Conservation (phyloP, 345 rosid species). For the Populus tremula region DNA sequence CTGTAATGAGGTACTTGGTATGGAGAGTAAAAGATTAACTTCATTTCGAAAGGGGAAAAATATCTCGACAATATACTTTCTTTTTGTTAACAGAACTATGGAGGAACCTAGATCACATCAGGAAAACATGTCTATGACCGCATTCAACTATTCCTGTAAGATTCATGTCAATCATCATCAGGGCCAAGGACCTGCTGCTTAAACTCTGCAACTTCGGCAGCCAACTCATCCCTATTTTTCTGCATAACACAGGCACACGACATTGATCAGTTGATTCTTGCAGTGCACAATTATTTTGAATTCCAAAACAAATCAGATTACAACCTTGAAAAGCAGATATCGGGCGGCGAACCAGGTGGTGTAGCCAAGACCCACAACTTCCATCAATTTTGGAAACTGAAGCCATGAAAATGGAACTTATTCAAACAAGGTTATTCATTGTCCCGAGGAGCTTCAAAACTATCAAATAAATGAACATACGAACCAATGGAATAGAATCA, state of each 20-base stretch:
- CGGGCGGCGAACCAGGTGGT: slow-evolving; percentile 75
- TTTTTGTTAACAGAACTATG: background rate
- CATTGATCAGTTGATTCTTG: background rate
- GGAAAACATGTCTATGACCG: background rate
- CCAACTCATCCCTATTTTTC: slow-evolving; percentile 69
- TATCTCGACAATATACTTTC: background rate
- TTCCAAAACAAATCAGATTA: background rate
- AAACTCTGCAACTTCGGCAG: slow-evolving; percentile 56
- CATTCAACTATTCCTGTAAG: background rate
- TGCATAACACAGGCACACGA: slow-evolving; percentile 22
- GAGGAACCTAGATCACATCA: background rate
- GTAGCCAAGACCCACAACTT: slow-evolving; percentile 88
- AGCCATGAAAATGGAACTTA: slow-evolving; percentile 1
- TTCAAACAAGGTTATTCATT: background rate
- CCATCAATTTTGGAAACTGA: slow-evolving; percentile 84
- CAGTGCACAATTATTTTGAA: background rate
- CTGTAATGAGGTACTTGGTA: background rate
- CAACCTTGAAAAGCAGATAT: slow-evolving; percentile 79
- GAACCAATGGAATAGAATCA: slow-evolving; percentile 85
- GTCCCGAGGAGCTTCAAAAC: background rate
- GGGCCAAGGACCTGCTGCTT: slow-evolving; percentile 71
- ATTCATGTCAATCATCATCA: slow-evolving; percentile 35
- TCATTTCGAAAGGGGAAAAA: background rate
- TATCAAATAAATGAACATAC: slow-evolving; percentile 6
- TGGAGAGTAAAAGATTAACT: background rate